Evolutionary conservation across 2,329 filamentous ascomycete genomes (phyloP).

Genomic region (Phyllosticta citriasiana): DNA sequence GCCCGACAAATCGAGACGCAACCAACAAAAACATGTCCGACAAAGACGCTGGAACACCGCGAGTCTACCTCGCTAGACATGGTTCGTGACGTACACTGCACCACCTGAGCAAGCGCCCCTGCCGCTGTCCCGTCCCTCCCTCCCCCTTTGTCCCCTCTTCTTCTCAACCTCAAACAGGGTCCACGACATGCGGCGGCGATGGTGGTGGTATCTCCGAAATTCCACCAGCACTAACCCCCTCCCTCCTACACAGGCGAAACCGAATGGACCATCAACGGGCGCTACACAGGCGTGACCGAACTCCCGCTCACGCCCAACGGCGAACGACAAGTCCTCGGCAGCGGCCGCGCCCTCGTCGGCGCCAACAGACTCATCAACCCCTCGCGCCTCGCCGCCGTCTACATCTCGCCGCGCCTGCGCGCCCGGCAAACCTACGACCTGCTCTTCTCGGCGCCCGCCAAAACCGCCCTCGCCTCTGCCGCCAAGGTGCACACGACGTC

Average conservation of each 20-base stretch:
- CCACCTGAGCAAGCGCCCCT: neutral
- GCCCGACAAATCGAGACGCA: neutral
- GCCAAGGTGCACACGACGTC: conserved; percentile 54
- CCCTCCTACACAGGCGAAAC: conserved; percentile 26
- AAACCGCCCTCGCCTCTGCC: neutral
- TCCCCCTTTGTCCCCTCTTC: neutral
- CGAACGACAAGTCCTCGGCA: conserved; percentile 33
- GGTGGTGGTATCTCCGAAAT: too few species aligned
- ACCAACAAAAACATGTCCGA: conserved; percentile 13
- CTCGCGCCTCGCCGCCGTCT: conserved; percentile 36
- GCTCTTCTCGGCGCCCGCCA: conserved; percentile 21
- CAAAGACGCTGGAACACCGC: conserved; percentile 17
- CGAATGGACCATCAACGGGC: conserved; percentile 39
- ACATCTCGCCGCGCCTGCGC: conserved; percentile 40
- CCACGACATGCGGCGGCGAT: too few species aligned
- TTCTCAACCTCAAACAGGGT: neutral
- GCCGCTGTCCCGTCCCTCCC: neutral
- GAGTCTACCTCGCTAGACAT: conserved; percentile 17
- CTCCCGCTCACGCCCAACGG: conserved; percentile 28
- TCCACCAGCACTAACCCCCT: too few species aligned
- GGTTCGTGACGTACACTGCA: conserved; percentile 11
- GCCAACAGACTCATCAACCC: conserved; percentile 43
- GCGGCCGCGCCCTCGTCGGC: conserved; percentile 40
- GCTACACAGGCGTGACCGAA: conserved; percentile 38
- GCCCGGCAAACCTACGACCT: conserved; percentile 41